Base-by-base conservation (phyloP, 495 filamentous ascomycete genomes). In the Eremomyces bilateralis region DNA sequence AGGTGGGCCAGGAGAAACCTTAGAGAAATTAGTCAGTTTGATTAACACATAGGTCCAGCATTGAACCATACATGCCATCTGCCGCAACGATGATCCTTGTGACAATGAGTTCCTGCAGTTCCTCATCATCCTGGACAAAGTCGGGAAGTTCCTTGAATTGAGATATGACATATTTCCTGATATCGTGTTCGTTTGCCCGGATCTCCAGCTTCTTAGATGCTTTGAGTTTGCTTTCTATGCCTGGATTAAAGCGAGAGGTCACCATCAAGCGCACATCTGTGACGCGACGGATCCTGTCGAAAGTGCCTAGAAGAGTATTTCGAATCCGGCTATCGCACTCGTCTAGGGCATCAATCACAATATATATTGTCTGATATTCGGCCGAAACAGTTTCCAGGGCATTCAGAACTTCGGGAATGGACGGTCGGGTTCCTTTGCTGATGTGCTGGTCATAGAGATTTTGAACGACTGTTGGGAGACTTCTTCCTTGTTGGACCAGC, bases 1-100 rank as follows among this genome's bases (percentile, higher is more conserved):
- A 73, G 51, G 12, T 45, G 49, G 15, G 65, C 64, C 15, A 73
- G 53, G 1, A 71, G 54, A 40, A 73, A 71, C 61, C 65, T 62
- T 11, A 3, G 8, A 19, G 5, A 21, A 20, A n/a, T n/a, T 25
- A 3, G 2, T 19, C 21, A 8, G 25, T 11, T n/a, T 39, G 24
- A 18, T 20, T 32, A 11, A 10, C n/a, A n/a, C n/a, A n/a, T n/a
- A n/a, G n/a, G n/a, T n/a, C n/a, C n/a, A n/a, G n/a, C n/a, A n/a
- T n/a, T n/a, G n/a, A n/a, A n/a, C 48, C 51, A n/a, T 53, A 63
- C 61, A 61, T 61, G 25, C 62, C 61, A 31, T 56, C 41, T 3
- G 37, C 52, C 2, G 50, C 42, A 2, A 48, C 37, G 0, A 38
- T 15, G 16, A 63, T 59, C 0, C 8, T 32, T 0, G 21, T 35